Evolutionary conservation across 345 rosid species (phyloP).

Genomic region (Salix exigua): DNA sequence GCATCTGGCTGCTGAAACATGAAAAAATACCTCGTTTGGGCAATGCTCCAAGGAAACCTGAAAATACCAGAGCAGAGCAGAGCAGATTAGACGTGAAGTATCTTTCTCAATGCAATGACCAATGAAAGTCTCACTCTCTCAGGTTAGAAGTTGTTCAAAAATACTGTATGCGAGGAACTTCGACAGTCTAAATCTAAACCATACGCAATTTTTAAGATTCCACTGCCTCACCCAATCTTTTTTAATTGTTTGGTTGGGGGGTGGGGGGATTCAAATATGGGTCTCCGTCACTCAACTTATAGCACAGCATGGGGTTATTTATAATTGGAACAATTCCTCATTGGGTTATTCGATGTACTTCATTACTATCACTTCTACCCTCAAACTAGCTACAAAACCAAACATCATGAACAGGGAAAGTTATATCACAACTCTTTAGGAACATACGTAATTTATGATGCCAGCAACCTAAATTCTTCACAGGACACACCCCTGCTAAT

Average conservation of each 20-base stretch:
- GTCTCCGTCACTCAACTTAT: background rate
- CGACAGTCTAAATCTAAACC: background rate
- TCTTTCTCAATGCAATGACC: background rate
- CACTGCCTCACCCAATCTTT: background rate
- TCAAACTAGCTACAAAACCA: background rate
- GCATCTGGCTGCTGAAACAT: conserved; percentile 75
- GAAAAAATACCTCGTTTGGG: conserved; percentile 78
- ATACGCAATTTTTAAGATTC: background rate
- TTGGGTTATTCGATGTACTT: background rate
- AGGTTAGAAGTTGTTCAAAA: background rate
- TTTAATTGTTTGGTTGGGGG: background rate
- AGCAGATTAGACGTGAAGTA: background rate
- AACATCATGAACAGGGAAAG: background rate
- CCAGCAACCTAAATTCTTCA: background rate
- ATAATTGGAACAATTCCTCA: background rate
- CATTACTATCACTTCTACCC: background rate
- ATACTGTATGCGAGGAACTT: background rate
- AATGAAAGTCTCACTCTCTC: background rate
- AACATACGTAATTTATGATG: background rate
- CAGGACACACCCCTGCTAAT: background rate
- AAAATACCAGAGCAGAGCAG: conserved; percentile 15
- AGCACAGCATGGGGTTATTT: background rate
- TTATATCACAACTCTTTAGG: background rate
- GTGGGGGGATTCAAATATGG: background rate
- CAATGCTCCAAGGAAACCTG: conserved; percentile 83